A percentile compares a stretch with the other conserved stretches of the same genome.
phyloP scores from a whole-genome alignment of 176 grass and related monocot species.

The Hordeum vulgare region MorexV3_pseudomolecules_assembly NC_058521.1:584761184-584761683 shows the following conservation, averaged over 20 bases:
- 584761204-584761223: not conserved
- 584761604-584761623: conserved; percentile 83
- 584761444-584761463: conserved; percentile 30
- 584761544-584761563: conserved; percentile 87
- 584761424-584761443: conserved; percentile 21
- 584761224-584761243: conserved; percentile 12
- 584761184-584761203: conserved; percentile 3
- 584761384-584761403: conserved; percentile 12
- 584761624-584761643: conserved; percentile 34
- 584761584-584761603: conserved; percentile 87
- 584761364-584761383: conserved; percentile 31
- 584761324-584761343: not conserved
- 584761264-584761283: conserved; percentile 72
- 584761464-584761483: not conserved
- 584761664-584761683: no score
- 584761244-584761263: conserved; percentile 65
- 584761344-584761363: not conserved
- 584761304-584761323: not conserved
- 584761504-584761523: conserved; percentile 28
- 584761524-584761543: conserved; percentile 38
- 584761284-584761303: not conserved
- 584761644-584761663: not conserved
- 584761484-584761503: not conserved
- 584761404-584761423: not conserved
- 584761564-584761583: conserved; percentile 74